These are phyloP conservation scores for Botrytis sinoallii DNA, from an alignment of 2,329 filamentous ascomycete species.

Conservation along the genomic window DNA sequence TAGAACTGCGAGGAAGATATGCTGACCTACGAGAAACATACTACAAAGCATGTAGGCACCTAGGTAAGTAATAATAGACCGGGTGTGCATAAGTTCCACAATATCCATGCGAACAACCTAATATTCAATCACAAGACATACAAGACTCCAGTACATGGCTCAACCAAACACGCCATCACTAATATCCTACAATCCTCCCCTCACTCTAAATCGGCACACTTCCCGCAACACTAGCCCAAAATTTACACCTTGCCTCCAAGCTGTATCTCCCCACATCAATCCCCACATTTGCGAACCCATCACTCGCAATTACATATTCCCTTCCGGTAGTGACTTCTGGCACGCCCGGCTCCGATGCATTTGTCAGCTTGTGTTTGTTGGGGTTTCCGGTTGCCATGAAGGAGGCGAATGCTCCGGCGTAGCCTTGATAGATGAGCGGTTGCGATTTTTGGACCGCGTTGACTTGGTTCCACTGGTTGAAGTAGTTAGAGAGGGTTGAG, in stretches of 20 bases:
- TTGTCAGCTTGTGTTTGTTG: conserved; percentile 54
- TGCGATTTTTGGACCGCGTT: conserved; percentile 51
- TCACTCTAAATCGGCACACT: conserved; percentile 45
- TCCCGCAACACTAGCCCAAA: conserved; percentile 49
- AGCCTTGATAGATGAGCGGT: conserved; percentile 54
- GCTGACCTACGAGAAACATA: background rate
- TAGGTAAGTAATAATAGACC: background rate
- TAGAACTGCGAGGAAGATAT: background rate
- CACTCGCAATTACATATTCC: conserved; percentile 49
- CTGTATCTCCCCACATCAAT: conserved; percentile 32
- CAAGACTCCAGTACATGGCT: background rate
- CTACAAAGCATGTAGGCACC: background rate
- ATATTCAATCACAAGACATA: background rate
- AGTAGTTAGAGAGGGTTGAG: background rate
- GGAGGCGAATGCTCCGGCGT: conserved; percentile 55
- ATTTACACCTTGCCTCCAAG: conserved; percentile 47
- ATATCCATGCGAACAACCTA: background rate
- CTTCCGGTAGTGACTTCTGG: conserved; percentile 41
- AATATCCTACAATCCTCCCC: background rate
- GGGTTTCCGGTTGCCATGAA: conserved; percentile 60
- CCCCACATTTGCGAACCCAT: conserved; percentile 40
- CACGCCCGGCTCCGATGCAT: conserved; percentile 43
- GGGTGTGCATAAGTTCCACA: background rate
- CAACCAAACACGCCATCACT: background rate
- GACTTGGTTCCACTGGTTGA: conserved; percentile 52